Evolutionary conservation across 2,329 filamentous ascomycete genomes (phyloP).

Genomic region (Daldinia sp.): DNA sequence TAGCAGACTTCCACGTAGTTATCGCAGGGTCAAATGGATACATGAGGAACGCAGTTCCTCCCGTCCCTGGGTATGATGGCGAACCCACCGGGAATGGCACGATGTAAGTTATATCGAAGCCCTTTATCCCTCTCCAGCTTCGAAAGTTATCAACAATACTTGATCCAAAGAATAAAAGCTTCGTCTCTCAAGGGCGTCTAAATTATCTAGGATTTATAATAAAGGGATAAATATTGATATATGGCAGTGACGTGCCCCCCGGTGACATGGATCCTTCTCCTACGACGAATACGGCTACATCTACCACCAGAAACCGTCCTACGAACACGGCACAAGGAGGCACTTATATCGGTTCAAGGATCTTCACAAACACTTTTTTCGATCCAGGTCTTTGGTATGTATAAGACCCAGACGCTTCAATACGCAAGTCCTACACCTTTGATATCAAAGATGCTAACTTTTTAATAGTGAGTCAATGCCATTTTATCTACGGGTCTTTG

Average conservation of each 20-base stretch:
- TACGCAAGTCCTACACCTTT: neutral
- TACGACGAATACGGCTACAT: neutral
- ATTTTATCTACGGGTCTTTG: neutral
- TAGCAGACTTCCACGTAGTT: constrained; percentile 51
- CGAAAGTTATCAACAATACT: no score
- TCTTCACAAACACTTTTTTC: constrained; percentile 48
- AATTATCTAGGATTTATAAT: neutral
- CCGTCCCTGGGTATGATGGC: constrained; percentile 44
- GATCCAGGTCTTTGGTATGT: constrained; percentile 44
- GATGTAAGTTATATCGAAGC: constrained; percentile 43
- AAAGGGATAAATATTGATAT: neutral
- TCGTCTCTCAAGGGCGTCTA: no score
- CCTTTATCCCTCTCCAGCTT: neutral
- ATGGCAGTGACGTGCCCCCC: constrained; percentile 1
- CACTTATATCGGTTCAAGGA: constrained; percentile 50
- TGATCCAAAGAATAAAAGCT: no score
- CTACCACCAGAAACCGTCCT: neutral
- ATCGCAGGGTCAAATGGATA: constrained; percentile 59
- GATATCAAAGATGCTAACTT: neutral
- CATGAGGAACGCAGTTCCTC: constrained; percentile 41
- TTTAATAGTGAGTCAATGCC: neutral
- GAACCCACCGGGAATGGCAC: constrained; percentile 45
- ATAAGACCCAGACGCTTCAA: neutral
- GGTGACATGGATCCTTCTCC: constrained; percentile 4
- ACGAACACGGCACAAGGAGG: constrained; percentile 30